These are phyloP conservation scores for Adansonia grandidieri DNA, from an alignment of 441 rosid species.

Conservation along the genomic window DNA sequence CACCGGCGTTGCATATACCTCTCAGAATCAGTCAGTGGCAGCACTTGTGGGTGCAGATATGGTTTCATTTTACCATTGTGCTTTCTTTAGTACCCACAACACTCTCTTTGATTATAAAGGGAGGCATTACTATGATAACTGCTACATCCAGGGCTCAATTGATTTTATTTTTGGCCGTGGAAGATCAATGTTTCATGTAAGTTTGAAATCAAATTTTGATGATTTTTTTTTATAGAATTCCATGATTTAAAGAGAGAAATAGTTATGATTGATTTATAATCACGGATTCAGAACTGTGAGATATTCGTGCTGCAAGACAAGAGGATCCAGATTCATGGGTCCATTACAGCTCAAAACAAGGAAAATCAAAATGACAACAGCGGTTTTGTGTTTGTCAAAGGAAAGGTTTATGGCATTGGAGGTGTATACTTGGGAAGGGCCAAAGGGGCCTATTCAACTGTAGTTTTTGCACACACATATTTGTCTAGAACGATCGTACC, in stretches of 20 bases:
- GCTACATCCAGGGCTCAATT: slow-evolving; percentile 88
- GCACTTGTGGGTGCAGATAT: slow-evolving; percentile 80
- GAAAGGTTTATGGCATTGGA: slow-evolving; percentile 75
- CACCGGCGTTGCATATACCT: slow-evolving; percentile 78
- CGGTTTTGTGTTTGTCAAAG: slow-evolving; percentile 74
- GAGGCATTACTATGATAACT: slow-evolving; percentile 73
- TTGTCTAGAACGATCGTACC: slow-evolving; percentile 75
- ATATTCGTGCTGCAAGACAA: slow-evolving; percentile 76
- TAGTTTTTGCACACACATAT: slow-evolving; percentile 64
- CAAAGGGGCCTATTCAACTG: slow-evolving; percentile 75
- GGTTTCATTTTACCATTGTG: slow-evolving; percentile 85
- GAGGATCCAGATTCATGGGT: slow-evolving; percentile 69
- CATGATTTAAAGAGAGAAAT: too few relatives aligned
- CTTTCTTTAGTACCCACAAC: slow-evolving; percentile 84
- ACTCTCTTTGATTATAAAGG: slow-evolving; percentile 91
- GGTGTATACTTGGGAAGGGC: slow-evolving; percentile 74
- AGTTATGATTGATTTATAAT: background rate
- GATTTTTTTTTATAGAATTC: slow-evolving; percentile 20
- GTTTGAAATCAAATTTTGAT: background rate
- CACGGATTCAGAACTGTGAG: slow-evolving; percentile 61
- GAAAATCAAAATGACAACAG: slow-evolving; percentile 50
- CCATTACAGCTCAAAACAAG: slow-evolving; percentile 81
- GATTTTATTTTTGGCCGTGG: slow-evolving; percentile 94
- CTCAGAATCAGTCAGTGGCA: slow-evolving; percentile 93
- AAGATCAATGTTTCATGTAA: slow-evolving; percentile 67